Percentiles rank a stretch among this genome's conserved stretches.
phyloP scores from a whole-genome alignment of 2,329 filamentous ascomycete genomes.

The Dothideomycetidae sp. region DNA sequence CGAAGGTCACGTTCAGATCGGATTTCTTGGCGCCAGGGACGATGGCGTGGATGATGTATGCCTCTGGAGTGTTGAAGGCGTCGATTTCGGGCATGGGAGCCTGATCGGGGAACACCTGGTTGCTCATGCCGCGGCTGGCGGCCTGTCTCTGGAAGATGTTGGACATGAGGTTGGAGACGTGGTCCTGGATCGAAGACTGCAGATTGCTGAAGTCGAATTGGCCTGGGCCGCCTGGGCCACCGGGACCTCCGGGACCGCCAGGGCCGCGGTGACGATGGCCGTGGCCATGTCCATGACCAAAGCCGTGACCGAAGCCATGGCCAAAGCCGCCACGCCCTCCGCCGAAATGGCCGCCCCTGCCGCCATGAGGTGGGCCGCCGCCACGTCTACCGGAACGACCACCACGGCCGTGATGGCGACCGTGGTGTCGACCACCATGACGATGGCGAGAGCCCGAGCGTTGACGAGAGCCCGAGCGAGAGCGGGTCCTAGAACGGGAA shows the following conservation, averaged over 20 bases:
- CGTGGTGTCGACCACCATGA: conserved; percentile 5
- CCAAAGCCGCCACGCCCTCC: no score
- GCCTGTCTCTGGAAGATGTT: conserved; percentile 14
- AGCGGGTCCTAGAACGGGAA: no score
- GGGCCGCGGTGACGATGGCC: no score
- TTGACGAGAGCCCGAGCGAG: conserved; percentile 13
- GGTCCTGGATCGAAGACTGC: no score
- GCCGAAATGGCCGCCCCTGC: no score
- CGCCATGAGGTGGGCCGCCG: conserved; percentile 3
- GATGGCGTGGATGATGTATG: conserved; percentile 57
- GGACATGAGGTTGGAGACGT: conserved; percentile 18
- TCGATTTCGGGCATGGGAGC: no score
- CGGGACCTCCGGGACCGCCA: conserved; percentile 18
- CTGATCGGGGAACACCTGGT: conserved; percentile 8
- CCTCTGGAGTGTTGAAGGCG: conserved; percentile 52
- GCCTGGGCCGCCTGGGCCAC: conserved; percentile 3
- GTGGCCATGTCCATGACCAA: no score
- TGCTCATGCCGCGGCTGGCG: no score
- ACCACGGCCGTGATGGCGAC: conserved; percentile 1
- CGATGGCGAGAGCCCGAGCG: conserved; percentile 9
- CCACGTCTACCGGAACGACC: conserved; percentile 6
- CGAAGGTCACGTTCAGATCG: conserved; percentile 64
- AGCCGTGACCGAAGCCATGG: no score
- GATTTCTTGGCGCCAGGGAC: conserved; percentile 68
- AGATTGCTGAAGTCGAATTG: conserved; percentile 5